Evolutionary conservation across 2,329 filamentous ascomycete genomes (phyloP).

Genomic region (Alternaria consortialis): DNA sequence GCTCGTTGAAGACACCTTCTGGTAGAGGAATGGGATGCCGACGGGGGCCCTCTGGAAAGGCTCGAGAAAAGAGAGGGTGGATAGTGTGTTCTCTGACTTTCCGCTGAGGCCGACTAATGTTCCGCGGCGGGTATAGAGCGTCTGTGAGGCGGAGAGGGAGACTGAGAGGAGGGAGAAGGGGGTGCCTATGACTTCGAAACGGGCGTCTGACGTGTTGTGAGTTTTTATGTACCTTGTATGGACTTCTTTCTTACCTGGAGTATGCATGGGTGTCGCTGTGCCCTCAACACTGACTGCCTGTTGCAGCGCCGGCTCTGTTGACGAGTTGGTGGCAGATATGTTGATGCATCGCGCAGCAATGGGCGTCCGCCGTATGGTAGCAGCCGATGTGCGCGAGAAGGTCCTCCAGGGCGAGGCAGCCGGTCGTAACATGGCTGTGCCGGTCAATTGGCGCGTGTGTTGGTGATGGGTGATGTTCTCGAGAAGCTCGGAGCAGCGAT

Average conservation of each 20-base stretch:
- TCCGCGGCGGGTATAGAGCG: conserved; percentile 89
- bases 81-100: conserved; percentile 89
- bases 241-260: conserved; percentile 35
- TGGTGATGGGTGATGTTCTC: conserved; percentile 5
- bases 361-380: conserved; percentile 22
- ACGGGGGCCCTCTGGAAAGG: conserved; percentile 81
- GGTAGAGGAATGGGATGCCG: conserved; percentile 94
- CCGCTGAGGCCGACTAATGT: conserved; percentile 90
- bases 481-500: conserved; percentile 8
- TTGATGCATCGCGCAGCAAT: conserved; percentile 52
- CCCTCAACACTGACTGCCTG: conserved; percentile 34
- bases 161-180: conserved; percentile 95
- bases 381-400: conserved; percentile 25
- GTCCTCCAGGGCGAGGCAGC: conserved; percentile 40
- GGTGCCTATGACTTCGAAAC: conserved; percentile 90
- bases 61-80: conserved; percentile 85
- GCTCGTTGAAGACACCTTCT: conserved; percentile 82
- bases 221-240: background rate
- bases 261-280: conserved; percentile 30
- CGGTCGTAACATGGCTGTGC: conserved; percentile 44
- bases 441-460: conserved; percentile 33
- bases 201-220: conserved; percentile 72
- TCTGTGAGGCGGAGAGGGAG: conserved; percentile 89
- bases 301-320: conserved; percentile 52
- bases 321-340: conserved; percentile 56